Evolutionary conservation across 2,329 filamentous ascomycete species (phyloP).

Genomic region (Hymenoscyphus linearis): DNA sequence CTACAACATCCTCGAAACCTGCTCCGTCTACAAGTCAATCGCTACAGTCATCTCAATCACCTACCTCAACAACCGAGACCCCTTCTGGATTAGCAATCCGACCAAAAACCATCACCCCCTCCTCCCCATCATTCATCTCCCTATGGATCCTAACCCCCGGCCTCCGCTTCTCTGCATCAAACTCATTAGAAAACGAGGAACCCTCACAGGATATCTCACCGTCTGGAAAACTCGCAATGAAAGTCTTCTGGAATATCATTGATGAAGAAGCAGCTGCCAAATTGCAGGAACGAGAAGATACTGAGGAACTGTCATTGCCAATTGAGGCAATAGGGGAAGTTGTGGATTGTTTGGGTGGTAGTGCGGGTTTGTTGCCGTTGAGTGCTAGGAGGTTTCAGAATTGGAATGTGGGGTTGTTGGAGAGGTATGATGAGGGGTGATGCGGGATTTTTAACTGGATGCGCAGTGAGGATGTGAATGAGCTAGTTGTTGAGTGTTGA

Average conservation of each 20-base stretch:
- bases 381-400: slow-evolving; percentile 53
- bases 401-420: slow-evolving; percentile 64
- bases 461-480: too few relatives aligned
- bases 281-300: slow-evolving; percentile 14
- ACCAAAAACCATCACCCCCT: background rate
- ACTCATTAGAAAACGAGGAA: background rate
- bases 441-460: too few relatives aligned
- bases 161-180: slow-evolving; percentile 9
- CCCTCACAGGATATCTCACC: background rate
- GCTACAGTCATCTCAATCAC: background rate
- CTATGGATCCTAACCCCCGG: slow-evolving; percentile 8
- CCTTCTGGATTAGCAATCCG: background rate
- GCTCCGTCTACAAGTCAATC: background rate
- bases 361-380: slow-evolving; percentile 47
- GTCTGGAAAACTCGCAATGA: slow-evolving; percentile 22
- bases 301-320: slow-evolving; percentile 56
- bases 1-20: background rate
- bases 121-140: background rate
- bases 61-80: background rate
- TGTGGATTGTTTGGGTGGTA: slow-evolving; percentile 39
- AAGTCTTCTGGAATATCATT: slow-evolving; percentile 25
- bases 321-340: slow-evolving; percentile 43
- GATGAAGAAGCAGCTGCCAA: slow-evolving; percentile 9
- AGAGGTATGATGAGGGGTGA: slow-evolving; percentile 40
- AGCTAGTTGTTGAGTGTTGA: too few relatives aligned